phyloP scores from a whole-genome alignment of 2,329 filamentous ascomycete species.

The Microdochium trichocladiopsis region DNA sequence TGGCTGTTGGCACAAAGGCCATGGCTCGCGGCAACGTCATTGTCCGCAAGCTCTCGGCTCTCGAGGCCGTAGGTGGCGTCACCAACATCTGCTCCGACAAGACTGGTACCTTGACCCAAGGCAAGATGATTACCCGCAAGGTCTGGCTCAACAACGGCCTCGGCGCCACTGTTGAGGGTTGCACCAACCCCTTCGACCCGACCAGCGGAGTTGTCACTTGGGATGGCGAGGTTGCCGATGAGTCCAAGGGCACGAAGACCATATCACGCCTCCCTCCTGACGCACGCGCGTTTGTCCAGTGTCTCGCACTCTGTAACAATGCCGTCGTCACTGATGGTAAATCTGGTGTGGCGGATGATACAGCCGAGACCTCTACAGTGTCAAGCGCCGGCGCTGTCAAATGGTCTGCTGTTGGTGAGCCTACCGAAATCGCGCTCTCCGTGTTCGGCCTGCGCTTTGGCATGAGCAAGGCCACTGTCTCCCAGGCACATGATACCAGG shows the following conservation, averaged over 20 bases:
- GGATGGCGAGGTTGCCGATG: conserved; percentile 23
- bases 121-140: conserved; percentile 59
- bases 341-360: conserved; percentile 23
- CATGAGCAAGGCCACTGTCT: conserved; percentile 34
- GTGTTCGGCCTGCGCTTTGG: conserved; percentile 66
- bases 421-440: conserved; percentile 68
- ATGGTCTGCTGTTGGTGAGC: conserved; percentile 58
- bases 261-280: conserved; percentile 16
- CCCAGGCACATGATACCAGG: conserved; percentile 28
- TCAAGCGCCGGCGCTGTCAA: conserved; percentile 34
- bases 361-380: conserved; percentile 38
- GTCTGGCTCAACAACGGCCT: conserved; percentile 52
- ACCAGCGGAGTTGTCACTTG: conserved; percentile 45
- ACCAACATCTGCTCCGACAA: conserved; percentile 67
- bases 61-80: conserved; percentile 63
- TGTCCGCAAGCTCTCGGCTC: conserved; percentile 52
- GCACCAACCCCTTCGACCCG: conserved; percentile 55
- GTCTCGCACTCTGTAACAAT: conserved; percentile 57
- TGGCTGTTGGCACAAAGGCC: conserved; percentile 46
- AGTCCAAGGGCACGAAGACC: conserved; percentile 10
- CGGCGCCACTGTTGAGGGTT: conserved; percentile 43
- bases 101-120: conserved; percentile 60
- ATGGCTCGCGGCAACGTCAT: conserved; percentile 50
- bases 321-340: conserved; percentile 40
- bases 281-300: conserved; percentile 41